Evolutionary conservation across 2,329 filamentous ascomycete genomes (phyloP).

Genomic region (Aspergillus sp.): DNA sequence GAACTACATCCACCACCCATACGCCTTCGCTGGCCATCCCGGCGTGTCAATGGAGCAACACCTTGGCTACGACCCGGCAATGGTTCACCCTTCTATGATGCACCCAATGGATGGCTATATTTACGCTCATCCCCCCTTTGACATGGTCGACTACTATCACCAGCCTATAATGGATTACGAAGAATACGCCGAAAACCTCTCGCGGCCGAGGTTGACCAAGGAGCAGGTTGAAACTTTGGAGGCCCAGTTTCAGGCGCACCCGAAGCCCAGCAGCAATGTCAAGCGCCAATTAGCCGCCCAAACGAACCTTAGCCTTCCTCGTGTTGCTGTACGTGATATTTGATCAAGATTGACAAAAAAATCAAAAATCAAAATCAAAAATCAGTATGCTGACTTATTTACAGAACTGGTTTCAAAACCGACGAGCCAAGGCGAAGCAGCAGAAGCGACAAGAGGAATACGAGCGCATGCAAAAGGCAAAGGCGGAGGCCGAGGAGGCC

Average conservation of each 20-base stretch:
- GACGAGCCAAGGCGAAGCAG: conserved; percentile 53
- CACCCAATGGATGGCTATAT: conserved; percentile 40
- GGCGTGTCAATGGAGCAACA: conserved; percentile 39
- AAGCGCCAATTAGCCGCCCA: conserved; percentile 51
- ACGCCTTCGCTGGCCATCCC: conserved; percentile 34
- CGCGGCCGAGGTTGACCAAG: conserved; percentile 51
- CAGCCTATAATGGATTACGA: conserved; percentile 46
- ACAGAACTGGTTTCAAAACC: conserved; percentile 56
- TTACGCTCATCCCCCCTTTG: conserved; percentile 39
- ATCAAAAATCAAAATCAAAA: neutral
- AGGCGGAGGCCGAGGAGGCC: conserved; percentile 37
- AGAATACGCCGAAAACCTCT: conserved; percentile 49
- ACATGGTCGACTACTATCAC: conserved; percentile 44
- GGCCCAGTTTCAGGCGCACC: conserved; percentile 50
- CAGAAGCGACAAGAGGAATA: conserved; percentile 52
- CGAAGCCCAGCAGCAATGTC: conserved; percentile 51
- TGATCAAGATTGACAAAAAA: neutral
- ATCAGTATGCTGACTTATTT: neutral
- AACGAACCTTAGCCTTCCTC: conserved; percentile 49
- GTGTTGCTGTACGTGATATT: conserved; percentile 47
- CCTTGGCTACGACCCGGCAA: conserved; percentile 35
- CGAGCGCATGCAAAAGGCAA: conserved; percentile 45
- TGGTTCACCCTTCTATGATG: conserved; percentile 39
- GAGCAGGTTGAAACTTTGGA: conserved; percentile 53
- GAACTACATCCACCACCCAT: conserved; percentile 42